phyloP scores from a whole-genome alignment of 2,329 filamentous ascomycete genomes.

The Triangularia setosa region DNA sequence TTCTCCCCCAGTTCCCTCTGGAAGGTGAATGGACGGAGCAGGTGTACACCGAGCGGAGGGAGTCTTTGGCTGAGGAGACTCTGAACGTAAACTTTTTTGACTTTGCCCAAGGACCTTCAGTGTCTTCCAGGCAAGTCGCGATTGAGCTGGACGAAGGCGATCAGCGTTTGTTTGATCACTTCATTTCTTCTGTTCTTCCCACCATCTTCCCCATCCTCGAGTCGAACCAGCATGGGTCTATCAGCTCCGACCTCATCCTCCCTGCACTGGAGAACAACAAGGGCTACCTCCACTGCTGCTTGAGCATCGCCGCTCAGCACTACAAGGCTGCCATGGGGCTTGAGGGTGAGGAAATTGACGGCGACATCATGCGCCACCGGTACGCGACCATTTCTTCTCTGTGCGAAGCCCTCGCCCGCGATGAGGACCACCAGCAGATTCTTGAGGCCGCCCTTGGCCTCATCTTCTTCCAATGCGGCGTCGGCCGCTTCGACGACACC shows the following conservation, averaged over 20 bases:
- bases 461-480: constrained; percentile 94
- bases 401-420: constrained; percentile 73
- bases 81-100: constrained; percentile 80
- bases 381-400: constrained; percentile 83
- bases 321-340: constrained; percentile 72
- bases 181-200: constrained; percentile 81
- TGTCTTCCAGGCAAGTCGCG: constrained; percentile 61
- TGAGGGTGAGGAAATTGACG: constrained; percentile 70
- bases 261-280: constrained; percentile 88
- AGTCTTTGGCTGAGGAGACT: constrained; percentile 63
- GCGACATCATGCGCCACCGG: constrained; percentile 88
- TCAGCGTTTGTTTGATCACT: constrained; percentile 82
- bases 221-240: constrained; percentile 79
- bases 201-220: constrained; percentile 91
- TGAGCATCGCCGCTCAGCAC: constrained; percentile 90
- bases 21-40: constrained; percentile 70
- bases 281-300: constrained; percentile 89
- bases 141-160: constrained; percentile 87
- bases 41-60: constrained; percentile 62
- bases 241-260: constrained; percentile 76
- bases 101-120: constrained; percentile 65
- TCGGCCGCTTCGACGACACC: constrained; percentile 78
- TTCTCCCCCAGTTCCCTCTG: constrained; percentile 58
- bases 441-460: constrained; percentile 89
- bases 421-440: constrained; percentile 81